Percentiles rank a stretch among this genome's conserved stretches.
Evolutionary conservation across 1,284 basidiomycete species (phyloP).

Genomic region (Calocybe gambosa): DNA sequence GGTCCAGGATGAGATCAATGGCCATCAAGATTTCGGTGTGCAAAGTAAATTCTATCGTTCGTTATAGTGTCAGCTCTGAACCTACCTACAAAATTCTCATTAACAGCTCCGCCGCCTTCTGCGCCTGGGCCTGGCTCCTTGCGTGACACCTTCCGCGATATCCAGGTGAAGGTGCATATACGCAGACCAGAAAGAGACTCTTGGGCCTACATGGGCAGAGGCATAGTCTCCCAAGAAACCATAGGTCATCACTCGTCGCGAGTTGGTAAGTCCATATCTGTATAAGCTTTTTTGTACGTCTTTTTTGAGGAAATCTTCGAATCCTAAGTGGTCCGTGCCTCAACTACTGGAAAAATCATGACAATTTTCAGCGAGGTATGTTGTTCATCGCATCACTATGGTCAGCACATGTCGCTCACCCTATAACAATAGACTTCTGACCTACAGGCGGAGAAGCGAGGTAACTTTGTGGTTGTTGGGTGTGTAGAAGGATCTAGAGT

Average conservation of each 20-base stretch:
- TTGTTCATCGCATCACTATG: slow-evolving; percentile 6
- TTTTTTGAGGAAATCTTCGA: not conserved
- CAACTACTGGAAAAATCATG: slow-evolving; percentile 60
- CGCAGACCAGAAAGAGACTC: slow-evolving; percentile 68
- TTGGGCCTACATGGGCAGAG: slow-evolving; percentile 77
- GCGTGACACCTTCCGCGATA: slow-evolving; percentile 61
- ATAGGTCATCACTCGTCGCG: slow-evolving; percentile 59
- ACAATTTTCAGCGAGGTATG: slow-evolving; percentile 65
- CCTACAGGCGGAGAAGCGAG: slow-evolving; percentile 75
- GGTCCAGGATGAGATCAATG: slow-evolving; percentile 14
- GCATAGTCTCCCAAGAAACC: slow-evolving; percentile 65
- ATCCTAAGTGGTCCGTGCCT: slow-evolving; percentile 56
- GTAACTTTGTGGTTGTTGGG: slow-evolving; percentile 76
- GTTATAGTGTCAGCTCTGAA: not conserved
- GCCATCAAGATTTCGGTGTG: slow-evolving; percentile 17
- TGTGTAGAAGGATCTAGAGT: slow-evolving; percentile 66
- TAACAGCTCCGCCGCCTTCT: slow-evolving; percentile 19
- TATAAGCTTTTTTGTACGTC: not conserved
- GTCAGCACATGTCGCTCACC: slow-evolving; percentile 1
- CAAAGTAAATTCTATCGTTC: slow-evolving; percentile 16
- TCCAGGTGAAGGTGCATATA: slow-evolving; percentile 79
- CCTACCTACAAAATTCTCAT: slow-evolving; percentile 10
- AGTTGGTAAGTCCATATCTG: slow-evolving; percentile 49
- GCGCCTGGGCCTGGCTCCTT: slow-evolving; percentile 24
- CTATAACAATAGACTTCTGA: slow-evolving; percentile 46